Conservation (phyloP, 805 yeast genomes). For the Ogataea thermomethanolica region DNA sequence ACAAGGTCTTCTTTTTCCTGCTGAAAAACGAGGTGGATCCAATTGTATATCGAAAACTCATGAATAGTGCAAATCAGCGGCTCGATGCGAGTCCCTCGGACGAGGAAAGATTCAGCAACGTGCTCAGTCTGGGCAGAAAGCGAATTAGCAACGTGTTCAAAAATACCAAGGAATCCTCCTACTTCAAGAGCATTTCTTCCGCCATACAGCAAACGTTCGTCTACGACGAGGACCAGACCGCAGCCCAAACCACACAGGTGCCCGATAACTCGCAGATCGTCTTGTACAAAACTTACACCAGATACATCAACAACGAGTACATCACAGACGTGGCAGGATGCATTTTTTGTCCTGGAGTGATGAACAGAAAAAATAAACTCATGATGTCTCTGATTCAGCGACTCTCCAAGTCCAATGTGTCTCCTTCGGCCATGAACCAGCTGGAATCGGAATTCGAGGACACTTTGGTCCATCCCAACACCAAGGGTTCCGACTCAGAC, state of each 20-base stretch:
- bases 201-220: constrained; percentile 32
- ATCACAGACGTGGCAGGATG: constrained; percentile 70
- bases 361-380: constrained; percentile 67
- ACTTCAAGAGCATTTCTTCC: constrained; percentile 44
- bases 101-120: constrained; percentile 23
- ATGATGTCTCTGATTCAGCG: constrained; percentile 68
- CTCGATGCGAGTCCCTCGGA: constrained; percentile 5
- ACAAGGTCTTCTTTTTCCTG: constrained; percentile 28
- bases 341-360: constrained; percentile 63
- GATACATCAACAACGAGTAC: constrained; percentile 36
- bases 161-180: constrained; percentile 46
- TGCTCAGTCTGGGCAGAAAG: constrained; percentile 32
- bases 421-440: constrained; percentile 31
- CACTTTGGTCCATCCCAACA: constrained; percentile 29
- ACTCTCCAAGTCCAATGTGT: constrained; percentile 42
- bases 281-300: constrained; percentile 55
- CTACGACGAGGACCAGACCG: constrained; percentile 15
- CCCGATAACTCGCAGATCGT: constrained; percentile 61
- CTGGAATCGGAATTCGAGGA: constrained; percentile 38
- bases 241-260: constrained; percentile 20
- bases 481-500: constrained; percentile 19
- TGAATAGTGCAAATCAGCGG: constrained; percentile 12
- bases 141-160: constrained; percentile 46
- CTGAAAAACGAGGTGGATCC: constrained; percentile 20
- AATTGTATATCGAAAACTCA: constrained; percentile 13